A percentile compares a stretch with the other conserved stretches of the same genome.
Conservation (phyloP, 139 green algal genomes). For the Tetratostichococcus sp. region DNA sequence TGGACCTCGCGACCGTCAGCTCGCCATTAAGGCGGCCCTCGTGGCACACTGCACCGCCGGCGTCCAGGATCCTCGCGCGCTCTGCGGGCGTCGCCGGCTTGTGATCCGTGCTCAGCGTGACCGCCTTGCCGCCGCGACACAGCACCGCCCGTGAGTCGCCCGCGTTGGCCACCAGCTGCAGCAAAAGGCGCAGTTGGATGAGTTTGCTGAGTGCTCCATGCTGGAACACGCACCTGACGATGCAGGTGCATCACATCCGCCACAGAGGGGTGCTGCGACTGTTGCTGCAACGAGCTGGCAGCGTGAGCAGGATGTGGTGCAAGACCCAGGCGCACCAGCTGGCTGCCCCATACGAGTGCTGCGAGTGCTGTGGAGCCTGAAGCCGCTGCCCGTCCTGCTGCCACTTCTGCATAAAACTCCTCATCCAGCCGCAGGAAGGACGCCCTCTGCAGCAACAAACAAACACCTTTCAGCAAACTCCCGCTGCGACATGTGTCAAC, state of each 20-base stretch:
- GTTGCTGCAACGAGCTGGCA: no score
- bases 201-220: not conserved
- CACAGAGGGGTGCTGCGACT: no score
- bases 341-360: constrained; percentile 13
- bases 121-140: constrained; percentile 30
- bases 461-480: not conserved
- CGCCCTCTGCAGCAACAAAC: not conserved
- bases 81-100: constrained; percentile 21
- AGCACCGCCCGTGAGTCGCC: constrained; percentile 72
- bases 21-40: constrained; percentile 28
- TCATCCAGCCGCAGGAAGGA: not conserved
- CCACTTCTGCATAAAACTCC: not conserved
- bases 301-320: no score
- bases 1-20: constrained; percentile 18
- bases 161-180: constrained; percentile 59
- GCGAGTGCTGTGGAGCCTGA: constrained; percentile 19
- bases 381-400: not conserved
- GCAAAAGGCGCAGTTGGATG: not conserved
- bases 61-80: constrained; percentile 34
- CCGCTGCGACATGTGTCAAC: no score
- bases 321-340: constrained; percentile 10
- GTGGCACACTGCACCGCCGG: constrained; percentile 31
- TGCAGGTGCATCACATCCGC: no score
- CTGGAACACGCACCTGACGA: no score
- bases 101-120: constrained; percentile 52